These are phyloP conservation scores for Chlorencoelia australis DNA, from an alignment of 2,329 filamentous ascomycete genomes.

Conservation along the genomic window DNA sequence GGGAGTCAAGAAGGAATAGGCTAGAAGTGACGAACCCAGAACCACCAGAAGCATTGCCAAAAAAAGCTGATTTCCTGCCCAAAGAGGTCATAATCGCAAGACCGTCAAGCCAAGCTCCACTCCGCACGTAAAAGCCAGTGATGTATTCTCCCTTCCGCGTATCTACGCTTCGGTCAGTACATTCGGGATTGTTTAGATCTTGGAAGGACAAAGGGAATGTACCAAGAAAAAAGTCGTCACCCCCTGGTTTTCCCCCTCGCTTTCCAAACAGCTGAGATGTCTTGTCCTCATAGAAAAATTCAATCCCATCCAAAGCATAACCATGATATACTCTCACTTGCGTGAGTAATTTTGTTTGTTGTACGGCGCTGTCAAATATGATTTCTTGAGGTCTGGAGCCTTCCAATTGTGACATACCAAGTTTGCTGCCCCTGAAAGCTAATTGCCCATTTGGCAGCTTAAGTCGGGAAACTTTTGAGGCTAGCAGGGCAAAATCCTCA, in stretches of 20 bases:
- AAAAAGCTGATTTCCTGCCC: constrained; percentile 77
- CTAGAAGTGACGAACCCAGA: constrained; percentile 55
- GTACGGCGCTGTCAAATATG: constrained; percentile 59
- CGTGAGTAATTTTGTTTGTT: constrained; percentile 63
- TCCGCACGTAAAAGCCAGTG: constrained; percentile 74
- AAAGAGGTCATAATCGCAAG: constrained; percentile 83
- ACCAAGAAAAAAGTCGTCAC: constrained; percentile 71
- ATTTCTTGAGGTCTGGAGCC: constrained; percentile 62
- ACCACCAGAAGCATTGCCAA: constrained; percentile 71
- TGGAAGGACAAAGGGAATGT: constrained; percentile 27
- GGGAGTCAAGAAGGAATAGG: not conserved
- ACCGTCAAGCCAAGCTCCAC: constrained; percentile 76
- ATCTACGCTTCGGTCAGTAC: too few relatives aligned
- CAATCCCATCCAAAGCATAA: constrained; percentile 68
- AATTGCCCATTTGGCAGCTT: constrained; percentile 66
- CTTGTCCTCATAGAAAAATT: constrained; percentile 86
- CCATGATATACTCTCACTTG: constrained; percentile 71
- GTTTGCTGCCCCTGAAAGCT: constrained; percentile 64
- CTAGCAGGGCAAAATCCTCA: constrained; percentile 61
- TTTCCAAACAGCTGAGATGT: constrained; percentile 82
- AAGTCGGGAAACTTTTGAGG: constrained; percentile 59
- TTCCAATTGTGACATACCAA: constrained; percentile 64
- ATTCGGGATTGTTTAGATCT: constrained; percentile 3
- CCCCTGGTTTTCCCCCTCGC: constrained; percentile 56
- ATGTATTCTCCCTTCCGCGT: constrained; percentile 77